phyloP scores from a whole-genome alignment of 805 yeast genomes.

The Starmerella sp. region DNA sequence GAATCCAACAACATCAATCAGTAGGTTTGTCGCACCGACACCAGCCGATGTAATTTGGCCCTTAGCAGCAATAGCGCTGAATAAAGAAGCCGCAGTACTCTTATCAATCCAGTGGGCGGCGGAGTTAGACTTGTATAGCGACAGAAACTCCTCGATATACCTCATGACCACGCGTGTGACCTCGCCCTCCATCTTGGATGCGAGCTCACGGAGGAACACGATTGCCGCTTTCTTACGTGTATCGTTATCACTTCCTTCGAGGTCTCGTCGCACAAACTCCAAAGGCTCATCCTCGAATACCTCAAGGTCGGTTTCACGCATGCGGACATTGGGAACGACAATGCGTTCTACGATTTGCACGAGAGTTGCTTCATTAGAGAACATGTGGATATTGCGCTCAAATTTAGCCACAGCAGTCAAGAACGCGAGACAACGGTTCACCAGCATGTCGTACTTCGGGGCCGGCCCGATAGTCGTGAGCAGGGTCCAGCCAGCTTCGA shows the following conservation, averaged over 20 bases:
- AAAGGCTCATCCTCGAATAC: constrained; percentile 95
- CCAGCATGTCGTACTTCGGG: constrained; percentile 72
- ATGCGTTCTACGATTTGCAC: constrained; percentile 71
- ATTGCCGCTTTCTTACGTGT: constrained; percentile 89
- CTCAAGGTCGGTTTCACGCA: constrained; percentile 84
- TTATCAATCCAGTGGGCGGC: constrained; percentile 66
- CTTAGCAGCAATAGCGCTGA: constrained; percentile 81
- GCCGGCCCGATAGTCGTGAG: constrained; percentile 55
- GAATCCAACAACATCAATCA: constrained; percentile 78
- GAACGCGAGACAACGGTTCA: constrained; percentile 68
- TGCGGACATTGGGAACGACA: constrained; percentile 74
- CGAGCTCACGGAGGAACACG: constrained; percentile 77
- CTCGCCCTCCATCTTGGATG: constrained; percentile 59
- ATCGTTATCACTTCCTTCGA: constrained; percentile 91
- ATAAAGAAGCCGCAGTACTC: constrained; percentile 76
- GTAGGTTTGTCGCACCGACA: constrained; percentile 70
- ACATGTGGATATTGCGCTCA: constrained; percentile 51
- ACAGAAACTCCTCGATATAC: constrained; percentile 58
- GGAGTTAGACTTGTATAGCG: constrained; percentile 36
- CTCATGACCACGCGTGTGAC: constrained; percentile 65
- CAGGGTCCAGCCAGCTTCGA: constrained; percentile 71
- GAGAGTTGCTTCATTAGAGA: constrained; percentile 50
- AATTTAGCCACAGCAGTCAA: constrained; percentile 69
- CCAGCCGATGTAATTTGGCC: constrained; percentile 82
- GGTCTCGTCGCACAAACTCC: constrained; percentile 79